Conservation (phyloP, 2,329 filamentous ascomycete genomes). For the Westerdykella sp. region DNA sequence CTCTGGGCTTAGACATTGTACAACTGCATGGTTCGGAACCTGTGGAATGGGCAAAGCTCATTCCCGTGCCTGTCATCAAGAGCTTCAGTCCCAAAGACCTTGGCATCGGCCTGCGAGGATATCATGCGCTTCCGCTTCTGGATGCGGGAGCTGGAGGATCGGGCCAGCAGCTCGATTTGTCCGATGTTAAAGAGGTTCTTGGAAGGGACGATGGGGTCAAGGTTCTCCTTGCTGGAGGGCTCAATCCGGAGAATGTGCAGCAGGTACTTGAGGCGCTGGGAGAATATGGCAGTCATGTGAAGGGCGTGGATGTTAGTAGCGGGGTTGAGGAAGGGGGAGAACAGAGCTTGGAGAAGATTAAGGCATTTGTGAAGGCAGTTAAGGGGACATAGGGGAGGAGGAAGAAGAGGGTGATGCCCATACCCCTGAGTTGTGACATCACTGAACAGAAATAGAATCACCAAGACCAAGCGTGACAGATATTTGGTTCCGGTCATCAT, state of each 20-base stretch:
- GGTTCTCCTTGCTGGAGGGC: conserved; percentile 76
- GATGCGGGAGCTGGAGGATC: conserved; percentile 81
- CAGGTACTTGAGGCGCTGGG: conserved; percentile 59
- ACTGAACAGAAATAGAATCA: too few species aligned
- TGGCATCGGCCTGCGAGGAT: conserved; percentile 68
- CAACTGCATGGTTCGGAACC: conserved; percentile 92
- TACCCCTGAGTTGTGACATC: too few species aligned
- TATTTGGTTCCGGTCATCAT: not conserved
- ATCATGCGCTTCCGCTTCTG: conserved; percentile 75
- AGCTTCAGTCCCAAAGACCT: conserved; percentile 72
- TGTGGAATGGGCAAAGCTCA: conserved; percentile 80
- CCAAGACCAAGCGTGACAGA: too few species aligned
- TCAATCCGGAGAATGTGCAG: conserved; percentile 72
- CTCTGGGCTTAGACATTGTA: conserved; percentile 76
- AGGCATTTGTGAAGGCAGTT: conserved; percentile 68
- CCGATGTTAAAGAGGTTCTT: conserved; percentile 61
- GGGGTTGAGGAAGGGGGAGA: conserved; percentile 76
- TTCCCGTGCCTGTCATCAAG: conserved; percentile 86
- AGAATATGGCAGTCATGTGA: conserved; percentile 54
- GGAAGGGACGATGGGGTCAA: conserved; percentile 62
- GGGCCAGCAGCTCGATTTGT: conserved; percentile 69
- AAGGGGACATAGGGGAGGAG: conserved; percentile 33
- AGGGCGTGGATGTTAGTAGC: conserved; percentile 88
- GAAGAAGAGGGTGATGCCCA: too few species aligned
- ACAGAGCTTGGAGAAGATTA: conserved; percentile 77